A percentile compares a stretch with the other conserved stretches of the same genome.
Conservation (phyloP, 768 basidiomycete species). For the Paxillus rubicundulus region DNA sequence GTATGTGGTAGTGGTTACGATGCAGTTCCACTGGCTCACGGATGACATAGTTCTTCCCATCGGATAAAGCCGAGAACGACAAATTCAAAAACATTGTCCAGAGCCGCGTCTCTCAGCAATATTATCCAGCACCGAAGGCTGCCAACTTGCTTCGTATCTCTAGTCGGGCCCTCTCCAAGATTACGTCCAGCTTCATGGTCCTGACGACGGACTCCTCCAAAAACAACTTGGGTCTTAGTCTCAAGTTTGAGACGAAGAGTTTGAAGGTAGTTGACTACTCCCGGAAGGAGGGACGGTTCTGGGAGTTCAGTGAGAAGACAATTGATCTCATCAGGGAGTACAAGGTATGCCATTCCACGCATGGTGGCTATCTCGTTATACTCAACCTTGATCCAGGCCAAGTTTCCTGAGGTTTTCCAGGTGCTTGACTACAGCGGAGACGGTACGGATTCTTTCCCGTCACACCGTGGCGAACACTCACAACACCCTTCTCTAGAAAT, state of each 20-base stretch:
- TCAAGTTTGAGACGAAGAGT: conserved; percentile 94
- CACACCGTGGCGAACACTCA: neutral
- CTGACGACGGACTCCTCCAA: conserved; percentile 72
- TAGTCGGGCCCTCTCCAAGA: conserved; percentile 78
- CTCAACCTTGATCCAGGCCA: conserved; percentile 39
- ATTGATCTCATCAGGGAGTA: conserved; percentile 80
- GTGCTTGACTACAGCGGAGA: conserved; percentile 70
- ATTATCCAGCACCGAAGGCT: conserved; percentile 77
- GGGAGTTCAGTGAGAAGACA: conserved; percentile 94
- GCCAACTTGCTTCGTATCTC: conserved; percentile 73
- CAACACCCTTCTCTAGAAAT: conserved; percentile 55
- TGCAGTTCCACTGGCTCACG: conserved; percentile 1
- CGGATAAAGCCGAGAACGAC: conserved; percentile 75
- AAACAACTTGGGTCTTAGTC: conserved; percentile 86
- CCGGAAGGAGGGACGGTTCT: conserved; percentile 74
- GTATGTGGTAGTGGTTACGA: conserved; percentile 40
- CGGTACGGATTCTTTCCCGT: conserved; percentile 39
- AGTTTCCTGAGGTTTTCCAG: conserved; percentile 82
- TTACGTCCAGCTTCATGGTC: conserved; percentile 94
- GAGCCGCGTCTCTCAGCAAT: conserved; percentile 48
- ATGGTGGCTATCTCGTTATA: neutral
- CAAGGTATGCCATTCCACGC: conserved; percentile 45
- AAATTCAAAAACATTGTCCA: conserved; percentile 71
- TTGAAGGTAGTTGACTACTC: conserved; percentile 94
- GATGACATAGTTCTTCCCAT: conserved; percentile 72